Base-by-base conservation (phyloP, 2,329 filamentous ascomycete species). In the Paraconiothyrium brasiliense region DNA sequence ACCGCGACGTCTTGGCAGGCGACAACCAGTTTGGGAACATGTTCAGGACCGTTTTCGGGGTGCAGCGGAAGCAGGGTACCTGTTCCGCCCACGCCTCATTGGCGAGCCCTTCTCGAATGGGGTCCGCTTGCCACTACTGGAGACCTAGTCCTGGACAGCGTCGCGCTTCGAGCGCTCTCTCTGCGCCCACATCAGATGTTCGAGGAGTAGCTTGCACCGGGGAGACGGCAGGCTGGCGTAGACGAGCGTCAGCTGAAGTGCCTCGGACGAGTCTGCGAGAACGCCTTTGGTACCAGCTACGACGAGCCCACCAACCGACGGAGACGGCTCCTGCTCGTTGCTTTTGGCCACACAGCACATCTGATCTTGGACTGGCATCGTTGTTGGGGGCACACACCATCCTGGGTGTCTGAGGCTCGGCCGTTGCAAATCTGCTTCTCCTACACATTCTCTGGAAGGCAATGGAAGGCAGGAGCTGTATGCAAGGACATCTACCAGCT, bases 1-100 rank as follows among this genome's bases (percentile, higher is more conserved):
- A 67, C 72, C 74, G 73, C 73, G 74, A 69, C 68, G 74, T 22
- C 20, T 62, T 37, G 48, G 43, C 20, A 59, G 66, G 65, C 61
- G 62, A 55, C 51, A 66, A 58, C 65, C 60, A 61, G 62, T 61
- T 65, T 57, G 63, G 61, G 58, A 39, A 44, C 43, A 57, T 46
- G 54, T 60, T 59, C 49, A 64, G 43, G 55, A 60, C 61, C 58
- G 61, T 62, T 65, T 66, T 59, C 56, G 63, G 58, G 43, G 59
- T 60, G 58, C 59, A 67, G 59, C 57, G 57, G 57, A 51, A 50
- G 37, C 39, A 57, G 30, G 51, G 46, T 11, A 52, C 39, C 27
- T 48, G 51, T 46, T 56, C 48, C 71, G 67, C 64, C 16, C 47
- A 46, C 22, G 22, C 30, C 30, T 74, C 63, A 75, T 74, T 74